Evolutionary conservation across 2,329 filamentous ascomycete species (phyloP), one percentile per base, ranked within the genome.

Genomic region (Hymenoscyphus albidus): DNA sequence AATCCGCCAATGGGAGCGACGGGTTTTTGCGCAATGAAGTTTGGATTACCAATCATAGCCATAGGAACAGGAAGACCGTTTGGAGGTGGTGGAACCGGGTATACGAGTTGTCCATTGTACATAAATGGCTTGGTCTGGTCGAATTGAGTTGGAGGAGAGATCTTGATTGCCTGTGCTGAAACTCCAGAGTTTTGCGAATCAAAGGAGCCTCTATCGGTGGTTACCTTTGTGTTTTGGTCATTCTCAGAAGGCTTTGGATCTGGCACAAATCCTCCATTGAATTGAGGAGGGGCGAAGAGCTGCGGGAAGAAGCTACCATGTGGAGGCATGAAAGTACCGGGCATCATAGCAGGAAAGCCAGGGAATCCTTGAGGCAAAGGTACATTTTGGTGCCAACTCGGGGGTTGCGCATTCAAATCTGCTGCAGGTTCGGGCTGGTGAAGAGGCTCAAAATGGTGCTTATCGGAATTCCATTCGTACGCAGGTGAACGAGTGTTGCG

Each of bases 401-500:
- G 61, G 27, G 59, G 5, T 58, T 65, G 61, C 31, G 31, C 18
- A 14, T 32, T 40, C 35, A 62, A 42, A 44, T 35, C 2, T 68
- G 65, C 35, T 39, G 65, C 65, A 16, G 51, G 16, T 2, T 22
- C 39, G 18, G 42, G n/a, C 56, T 22, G n/a, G 66, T 67, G 18
- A 18, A 58, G 57, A 42, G 66, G 55, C n/a, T 73, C 71, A 54
- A 72, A 71, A 27, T 61, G 61, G 27, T 62, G 48, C 22, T 74
- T 72, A 12, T 73, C 71, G 35, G 62, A 55, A 61, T 70, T 74
- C 66, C 69, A 73, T 39, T 73, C 70, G 38, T 74, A 71, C 39
- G 60, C 51, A 42, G 72, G 71, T 57, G 68, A 80, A 55, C 85
- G 81, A 40, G 81, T 87, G 70, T 89, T 89, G 59, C 86, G 86